Base-by-base conservation (phyloP, 768 basidiomycete species). In the Pleurotus pulmonarius region DNA sequence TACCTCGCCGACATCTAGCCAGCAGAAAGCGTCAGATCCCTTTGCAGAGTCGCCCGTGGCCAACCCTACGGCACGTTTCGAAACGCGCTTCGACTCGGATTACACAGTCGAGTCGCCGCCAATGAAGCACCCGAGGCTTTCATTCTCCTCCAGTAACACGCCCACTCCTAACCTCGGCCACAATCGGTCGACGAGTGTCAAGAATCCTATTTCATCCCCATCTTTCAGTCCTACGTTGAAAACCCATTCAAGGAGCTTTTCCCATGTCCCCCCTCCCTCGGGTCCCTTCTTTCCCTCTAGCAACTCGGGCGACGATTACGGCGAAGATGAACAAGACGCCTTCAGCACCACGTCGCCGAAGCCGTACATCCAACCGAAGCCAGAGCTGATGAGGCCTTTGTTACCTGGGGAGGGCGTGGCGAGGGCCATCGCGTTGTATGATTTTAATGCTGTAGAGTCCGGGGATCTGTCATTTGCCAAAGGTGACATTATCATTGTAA, bases 391-490 rank as follows among this genome's bases (percentile, higher is more conserved):
- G 29, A 70, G 67, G 55, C 81, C 84, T 25, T 69, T 85, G 44
- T 63, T 72, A 38, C 79, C 76, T 51, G 68, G 75, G 51, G 84
- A 88, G 64, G 87, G 87, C 22, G 73, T 91, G 18, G 85, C 79
- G 12, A 81, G 87, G 49, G 90, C 86, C 3, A 83, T 92, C 46
- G 90, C 91, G 2, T 64, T 90, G 57, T 91, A 82, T 64, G 77
- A 88, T 68, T 92, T 89, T 68, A 67, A 79, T 37, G 90, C 89
- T 20, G 80, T 87, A 13, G 85, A 92, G 78, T 87, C 73, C 8
- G 90, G 88, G 1, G 90, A 93, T 66, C 63, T 93, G 46, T 86
- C 87, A 0, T 90, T 93, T 64, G 75, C 71, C 12, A 91, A 85
- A 65, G 90, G 90, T 0, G 86, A 91, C 59, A 78, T 92, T 12